Base-by-base conservation (phyloP, 1,139 yeast species). In the Magnusiomyces magnusii region DNA sequence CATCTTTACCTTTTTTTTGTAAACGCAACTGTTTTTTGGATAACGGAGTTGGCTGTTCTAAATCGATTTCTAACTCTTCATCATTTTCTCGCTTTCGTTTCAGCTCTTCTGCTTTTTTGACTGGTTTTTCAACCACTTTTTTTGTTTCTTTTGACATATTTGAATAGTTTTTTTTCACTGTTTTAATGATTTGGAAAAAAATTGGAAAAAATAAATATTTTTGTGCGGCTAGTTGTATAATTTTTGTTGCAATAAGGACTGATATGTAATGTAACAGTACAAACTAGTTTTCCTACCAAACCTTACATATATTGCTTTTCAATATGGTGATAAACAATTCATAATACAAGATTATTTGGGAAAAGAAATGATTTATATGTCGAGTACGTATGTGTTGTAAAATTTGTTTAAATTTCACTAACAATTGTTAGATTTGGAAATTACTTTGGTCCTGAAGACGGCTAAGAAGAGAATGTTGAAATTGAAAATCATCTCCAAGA, bases 11-110 rank as follows among this genome's bases (percentile, higher is more conserved):
- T 69, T 87, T 87, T 73, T 95, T 92, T 66, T 88, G 76, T 66
- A 86, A 77, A 76, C 99, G 87, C 68, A 86, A 86, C 73, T 93
- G 97, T 70, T 93, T 93, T 73, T 89, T 91, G 21, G 97, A 91
- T 57, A 92, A 77, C 0, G 99, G 98, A 7, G 87, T 82, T 2
- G 90, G 85, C 53, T 84, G 87, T 34, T 79, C 76, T 60, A 93
- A 77, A 69, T 91, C 93, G 64, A 93, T 89, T 68, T 87, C 95
- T 53, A 93, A 79, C 28, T 53, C 54, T 27, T 39, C 44, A 15
- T 47, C 58, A 19, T 58, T 56, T 17, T 54, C 44, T 39, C 44
- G 44, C 53, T 49, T 34, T n/a, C 51, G 51, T 24, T 53, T 54
- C 5, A 10, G 44, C 44, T 39, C 19, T 51, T 36, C 57, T 10